Conservation (phyloP, 345 rosid genomes). For the Turritis glabra region DNA sequence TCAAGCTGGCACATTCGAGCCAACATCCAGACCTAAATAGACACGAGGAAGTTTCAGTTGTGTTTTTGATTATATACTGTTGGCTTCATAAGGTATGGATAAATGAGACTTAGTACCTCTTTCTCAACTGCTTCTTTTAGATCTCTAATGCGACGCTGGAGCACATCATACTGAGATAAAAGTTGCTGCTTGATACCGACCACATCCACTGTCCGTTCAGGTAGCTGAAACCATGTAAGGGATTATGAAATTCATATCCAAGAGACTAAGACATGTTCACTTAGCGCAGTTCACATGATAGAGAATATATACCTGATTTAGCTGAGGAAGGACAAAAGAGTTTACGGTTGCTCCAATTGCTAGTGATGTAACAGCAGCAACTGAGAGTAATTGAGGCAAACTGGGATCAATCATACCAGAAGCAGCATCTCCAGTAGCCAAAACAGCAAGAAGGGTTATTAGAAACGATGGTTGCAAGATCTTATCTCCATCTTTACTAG, state of each 20-base stretch:
- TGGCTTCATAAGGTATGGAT: not conserved
- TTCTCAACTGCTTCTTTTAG: constrained; percentile 77
- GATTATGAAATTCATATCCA: constrained; percentile 11
- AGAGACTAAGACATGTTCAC: not conserved
- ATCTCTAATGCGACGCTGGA: constrained; percentile 84
- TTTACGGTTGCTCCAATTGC: constrained; percentile 76
- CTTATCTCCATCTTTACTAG: constrained; percentile 62
- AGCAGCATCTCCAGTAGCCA: constrained; percentile 93
- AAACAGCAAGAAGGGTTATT: constrained; percentile 67
- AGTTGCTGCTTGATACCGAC: constrained; percentile 77
- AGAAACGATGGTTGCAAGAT: constrained; percentile 64
- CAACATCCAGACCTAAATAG: constrained; percentile 82
- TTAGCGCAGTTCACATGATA: not conserved
- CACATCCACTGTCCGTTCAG: constrained; percentile 71
- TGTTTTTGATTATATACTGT: not conserved
- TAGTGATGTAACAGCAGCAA: constrained; percentile 70
- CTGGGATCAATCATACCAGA: constrained; percentile 80
- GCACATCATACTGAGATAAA: constrained; percentile 77
- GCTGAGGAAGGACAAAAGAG: constrained; percentile 58
- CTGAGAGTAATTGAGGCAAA: constrained; percentile 82
- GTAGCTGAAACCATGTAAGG: constrained; percentile 60
- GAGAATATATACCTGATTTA: constrained; percentile 56
- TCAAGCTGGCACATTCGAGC: constrained; percentile 96
- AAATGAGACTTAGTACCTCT: constrained; percentile 55
- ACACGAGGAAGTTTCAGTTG: constrained; percentile 12